These are phyloP conservation scores for slime mould (Dictyostelium discoideum) DNA, from an alignment of 78 protist species.

Conservation along the genomic window dicty_2.7 NC_007088.5:2767501-2768000, in stretches of 20 bases:
- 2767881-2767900: not conserved
- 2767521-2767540: slow-evolving; percentile 28
- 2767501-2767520: slow-evolving; percentile 64
- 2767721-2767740: not conserved
- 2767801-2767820: not conserved
- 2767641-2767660: not conserved
- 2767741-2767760: no score
- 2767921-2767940: slow-evolving; percentile 46
- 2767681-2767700: slow-evolving; percentile 21
- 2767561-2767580: slow-evolving; percentile 73
- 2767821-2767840: not conserved
- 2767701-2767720: slow-evolving; percentile 12
- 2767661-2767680: slow-evolving; percentile 46
- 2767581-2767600: slow-evolving; percentile 60
- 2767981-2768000: slow-evolving; percentile 4
- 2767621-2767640: slow-evolving; percentile 2
- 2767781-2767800: not conserved
- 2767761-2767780: not conserved
- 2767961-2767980: slow-evolving; percentile 15
- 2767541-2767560: slow-evolving; percentile 18
- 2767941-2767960: slow-evolving; percentile 46
- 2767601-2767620: slow-evolving; percentile 56
- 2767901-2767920: slow-evolving; percentile 47
- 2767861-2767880: not conserved
- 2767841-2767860: not conserved